Conservation (phyloP, 129 eudicot genomes). For the Mikania micrantha region DNA sequence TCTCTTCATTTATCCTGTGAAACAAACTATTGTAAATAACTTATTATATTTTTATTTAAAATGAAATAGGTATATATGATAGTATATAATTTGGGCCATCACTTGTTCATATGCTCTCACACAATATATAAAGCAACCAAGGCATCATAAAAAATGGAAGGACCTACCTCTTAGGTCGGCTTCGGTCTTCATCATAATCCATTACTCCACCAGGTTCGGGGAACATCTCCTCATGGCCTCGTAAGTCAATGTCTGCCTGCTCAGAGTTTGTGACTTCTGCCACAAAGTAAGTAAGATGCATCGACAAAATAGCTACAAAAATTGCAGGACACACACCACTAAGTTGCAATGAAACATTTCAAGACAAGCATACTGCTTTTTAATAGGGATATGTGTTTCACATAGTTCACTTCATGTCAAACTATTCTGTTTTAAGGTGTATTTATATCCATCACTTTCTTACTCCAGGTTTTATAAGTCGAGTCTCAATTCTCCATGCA, state of each 20-base stretch:
- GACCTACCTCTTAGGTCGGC: slow-evolving; percentile 28
- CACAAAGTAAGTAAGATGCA: slow-evolving; percentile 55
- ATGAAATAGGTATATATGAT: not conserved
- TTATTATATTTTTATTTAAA: not conserved
- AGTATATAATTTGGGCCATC: not conserved
- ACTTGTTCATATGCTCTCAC: not conserved
- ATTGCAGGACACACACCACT: not conserved
- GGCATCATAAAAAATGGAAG: slow-evolving; percentile 9
- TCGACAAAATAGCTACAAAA: slow-evolving; percentile 21
- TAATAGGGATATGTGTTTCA: not conserved
- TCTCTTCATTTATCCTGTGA: not conserved
- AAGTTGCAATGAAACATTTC: slow-evolving; percentile 8
- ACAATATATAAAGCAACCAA: not conserved
- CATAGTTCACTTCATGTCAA: not conserved
- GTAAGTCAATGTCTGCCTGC: slow-evolving; percentile 80
- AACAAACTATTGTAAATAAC: not conserved
- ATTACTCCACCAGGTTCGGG: slow-evolving; percentile 83
- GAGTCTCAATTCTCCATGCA: not conserved
- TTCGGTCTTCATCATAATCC: slow-evolving; percentile 51
- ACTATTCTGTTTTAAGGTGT: not conserved
- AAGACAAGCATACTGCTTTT: not conserved
- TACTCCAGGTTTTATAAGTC: not conserved
- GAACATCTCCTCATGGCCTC: slow-evolving; percentile 84
- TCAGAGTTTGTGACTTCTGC: slow-evolving; percentile 85
- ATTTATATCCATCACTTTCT: not conserved